Conservation (phyloP, 192 early-diverging fungal species). For the Fimicolochytrium jonesii region DNA sequence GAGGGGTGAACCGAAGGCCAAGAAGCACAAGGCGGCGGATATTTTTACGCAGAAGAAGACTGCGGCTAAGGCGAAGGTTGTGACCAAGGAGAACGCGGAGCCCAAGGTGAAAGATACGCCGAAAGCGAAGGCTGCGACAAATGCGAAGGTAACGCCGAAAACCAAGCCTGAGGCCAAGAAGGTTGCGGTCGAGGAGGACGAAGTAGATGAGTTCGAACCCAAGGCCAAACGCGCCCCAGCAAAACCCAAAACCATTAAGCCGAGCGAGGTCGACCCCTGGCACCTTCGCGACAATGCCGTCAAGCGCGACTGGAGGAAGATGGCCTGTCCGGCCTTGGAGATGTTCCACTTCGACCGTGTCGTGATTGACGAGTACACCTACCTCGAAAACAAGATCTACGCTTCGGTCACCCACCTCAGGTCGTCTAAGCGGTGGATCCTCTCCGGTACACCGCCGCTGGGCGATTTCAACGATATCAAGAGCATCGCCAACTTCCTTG, state of each 20-base stretch:
- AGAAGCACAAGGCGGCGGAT: conserved; percentile 12
- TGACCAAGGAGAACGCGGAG: not conserved
- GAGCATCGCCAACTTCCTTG: conserved; percentile 38
- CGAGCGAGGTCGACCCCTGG: conserved; percentile 36
- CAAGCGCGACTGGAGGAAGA: conserved; percentile 28
- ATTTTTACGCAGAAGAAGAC: not conserved
- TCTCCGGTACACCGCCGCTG: conserved; percentile 40
- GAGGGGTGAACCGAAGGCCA: not conserved
- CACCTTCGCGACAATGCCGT: conserved; percentile 20
- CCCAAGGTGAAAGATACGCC: not conserved
- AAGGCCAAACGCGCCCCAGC: too few relatives aligned
- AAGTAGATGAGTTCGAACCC: too few relatives aligned
- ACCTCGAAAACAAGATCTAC: conserved; percentile 29
- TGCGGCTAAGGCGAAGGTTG: not conserved
- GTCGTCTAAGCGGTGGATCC: conserved; percentile 30
- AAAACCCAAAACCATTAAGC: conserved; percentile 8
- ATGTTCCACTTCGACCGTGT: conserved; percentile 43
- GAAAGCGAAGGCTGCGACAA: not conserved
- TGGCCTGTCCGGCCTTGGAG: conserved; percentile 36
- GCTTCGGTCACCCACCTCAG: conserved; percentile 26
- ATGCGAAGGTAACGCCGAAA: not conserved
- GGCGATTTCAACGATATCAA: conserved; percentile 42
- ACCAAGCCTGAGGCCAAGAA: not conserved
- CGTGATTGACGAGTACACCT: conserved; percentile 50
- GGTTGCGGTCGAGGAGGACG: not conserved